Base-by-base conservation (phyloP, 176 grass and related monocot genomes). In the Thalia dealbata region DNA sequence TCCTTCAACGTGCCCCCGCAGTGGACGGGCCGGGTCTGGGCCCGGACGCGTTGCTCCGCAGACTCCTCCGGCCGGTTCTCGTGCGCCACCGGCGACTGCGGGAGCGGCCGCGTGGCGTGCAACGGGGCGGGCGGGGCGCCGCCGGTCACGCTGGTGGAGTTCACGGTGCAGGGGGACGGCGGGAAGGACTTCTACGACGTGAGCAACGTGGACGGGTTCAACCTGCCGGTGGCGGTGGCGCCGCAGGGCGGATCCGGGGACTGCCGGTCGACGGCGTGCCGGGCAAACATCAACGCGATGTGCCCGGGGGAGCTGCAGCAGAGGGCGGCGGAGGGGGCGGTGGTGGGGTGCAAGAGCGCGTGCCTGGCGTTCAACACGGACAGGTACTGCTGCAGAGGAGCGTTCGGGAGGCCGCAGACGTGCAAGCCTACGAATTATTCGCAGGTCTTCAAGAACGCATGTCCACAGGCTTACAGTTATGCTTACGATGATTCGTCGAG, bases 141-240 rank as follows among this genome's bases (percentile, higher is more conserved):
- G 26, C 88, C 88, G 32, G 35, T 82, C 21, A 91, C 82, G 0
- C 73, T 87, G 6, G 79, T 52, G 10, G 85, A 91, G 77, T 82
- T 91, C 77, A 87, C 85, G 22, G 80, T 91, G 38, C 81, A 83
- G 16, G 82, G 73, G 10, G 59, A 44, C 44, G 18, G 2, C 18
- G 48, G 19, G 15, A 70, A 26, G 30, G 88, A 87, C 73, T 85
- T 87, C 68, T 91, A 85, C 73, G 81, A 91, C 73, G 18, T 91
- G 1, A 87, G 85, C 82, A 85, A 80, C 64, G 82, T 91, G 0
- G 88, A 91, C 58, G 85, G 88, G 22, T 91, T 91, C 73, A 88
- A 91, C 50, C 46, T 91, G 22, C 88, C 88, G 1, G 3, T 91
- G 61, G 67, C 61, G 50, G 76, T 91, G 52, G 14, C 45, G 7